Conservation (phyloP, 169 alveolate species). For the Eimeria maxima region DNA sequence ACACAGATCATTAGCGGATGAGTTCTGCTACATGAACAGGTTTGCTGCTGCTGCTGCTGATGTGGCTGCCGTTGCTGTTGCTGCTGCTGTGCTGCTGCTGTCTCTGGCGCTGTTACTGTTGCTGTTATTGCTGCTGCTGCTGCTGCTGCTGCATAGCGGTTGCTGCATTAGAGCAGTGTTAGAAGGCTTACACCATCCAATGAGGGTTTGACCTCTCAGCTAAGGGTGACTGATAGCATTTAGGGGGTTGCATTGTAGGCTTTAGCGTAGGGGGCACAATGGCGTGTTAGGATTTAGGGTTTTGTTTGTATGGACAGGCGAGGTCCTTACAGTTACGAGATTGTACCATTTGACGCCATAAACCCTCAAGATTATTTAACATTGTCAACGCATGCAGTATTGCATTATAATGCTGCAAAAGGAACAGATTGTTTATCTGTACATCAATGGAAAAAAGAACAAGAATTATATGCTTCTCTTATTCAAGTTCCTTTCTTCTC, state of each 20-base stretch:
- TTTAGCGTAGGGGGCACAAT: too few relatives aligned
- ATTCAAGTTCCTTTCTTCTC: conserved; percentile 88
- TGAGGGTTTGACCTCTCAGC: too few relatives aligned
- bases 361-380: conserved; percentile 86
- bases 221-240: too few relatives aligned
- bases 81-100: conserved; percentile 15
- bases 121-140: background rate
- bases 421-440: conserved; percentile 85
- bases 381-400: conserved; percentile 85
- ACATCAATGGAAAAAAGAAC: conserved; percentile 93
- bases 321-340: conserved; percentile 83
- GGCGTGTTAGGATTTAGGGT: background rate
- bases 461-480: conserved; percentile 87
- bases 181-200: background rate
- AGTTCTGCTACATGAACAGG: conserved; percentile 82
- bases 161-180: background rate
- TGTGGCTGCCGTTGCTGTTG: background rate
- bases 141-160: background rate
- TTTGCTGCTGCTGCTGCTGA: conserved; percentile 24
- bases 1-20: conserved; percentile 70
- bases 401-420: conserved; percentile 68
- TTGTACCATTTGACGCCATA: conserved; percentile 84
- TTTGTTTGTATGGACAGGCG: background rate
- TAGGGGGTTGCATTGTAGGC: too few relatives aligned
- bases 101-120: background rate